Conservation (phyloP, 208 protist species). For the Trypanosoma avium region DNA sequence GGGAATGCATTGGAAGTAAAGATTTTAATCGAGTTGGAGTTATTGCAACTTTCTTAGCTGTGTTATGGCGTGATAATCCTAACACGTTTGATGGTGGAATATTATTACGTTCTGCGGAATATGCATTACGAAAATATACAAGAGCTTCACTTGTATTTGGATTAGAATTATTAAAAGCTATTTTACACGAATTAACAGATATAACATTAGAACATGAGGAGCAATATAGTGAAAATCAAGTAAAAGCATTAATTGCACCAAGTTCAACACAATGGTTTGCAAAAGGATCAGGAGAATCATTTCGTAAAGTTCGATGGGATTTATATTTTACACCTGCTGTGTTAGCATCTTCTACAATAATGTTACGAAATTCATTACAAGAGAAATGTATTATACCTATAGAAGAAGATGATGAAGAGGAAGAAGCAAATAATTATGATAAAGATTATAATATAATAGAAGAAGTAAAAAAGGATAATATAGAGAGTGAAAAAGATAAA, state of each 20-base stretch:
- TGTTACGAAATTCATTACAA: conserved; percentile 28
- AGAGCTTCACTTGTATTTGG: conserved; percentile 51
- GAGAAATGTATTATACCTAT: conserved; percentile 36
- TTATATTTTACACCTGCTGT: conserved; percentile 25
- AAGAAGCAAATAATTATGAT: too few species aligned
- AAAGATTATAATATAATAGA: too few species aligned
- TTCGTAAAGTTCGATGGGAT: conserved; percentile 55
- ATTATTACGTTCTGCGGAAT: conserved; percentile 59
- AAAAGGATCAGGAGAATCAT: conserved; percentile 66
- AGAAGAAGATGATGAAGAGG: conserved; percentile 19
- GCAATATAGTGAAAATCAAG: conserved; percentile 58
- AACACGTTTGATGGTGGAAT: conserved; percentile 36
- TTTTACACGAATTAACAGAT: conserved; percentile 54
- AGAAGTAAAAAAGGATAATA: not conserved
- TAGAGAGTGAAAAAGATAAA: not conserved
- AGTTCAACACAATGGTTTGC: conserved; percentile 54
- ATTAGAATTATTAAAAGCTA: conserved; percentile 56
- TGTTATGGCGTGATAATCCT: conserved; percentile 61
- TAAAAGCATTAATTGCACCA: conserved; percentile 39
- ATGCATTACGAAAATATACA: conserved; percentile 48
- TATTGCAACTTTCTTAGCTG: conserved; percentile 53
- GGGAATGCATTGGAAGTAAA: conserved; percentile 38
- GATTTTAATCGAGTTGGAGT: conserved; percentile 44
- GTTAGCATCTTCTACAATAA: conserved; percentile 16
- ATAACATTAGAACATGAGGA: conserved; percentile 64